Base-by-base conservation (phyloP, 75 land plant genomes). In the Selaginella tamariscina region DNA sequence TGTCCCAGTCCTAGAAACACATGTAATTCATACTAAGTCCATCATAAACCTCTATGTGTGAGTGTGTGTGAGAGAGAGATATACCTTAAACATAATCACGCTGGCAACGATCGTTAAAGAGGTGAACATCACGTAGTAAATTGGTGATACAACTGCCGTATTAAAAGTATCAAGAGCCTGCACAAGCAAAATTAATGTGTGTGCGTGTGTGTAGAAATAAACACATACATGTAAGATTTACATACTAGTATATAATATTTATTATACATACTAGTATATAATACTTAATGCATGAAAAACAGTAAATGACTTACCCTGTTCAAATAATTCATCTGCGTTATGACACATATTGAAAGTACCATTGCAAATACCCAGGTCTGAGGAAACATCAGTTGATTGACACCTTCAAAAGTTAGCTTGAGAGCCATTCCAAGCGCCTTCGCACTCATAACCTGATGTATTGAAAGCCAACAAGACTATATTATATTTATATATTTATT, bases 131-230 rank as follows among this genome's bases (percentile, higher is more conserved):
- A 88, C 94, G 68, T 89, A 89, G 67, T 89, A 86, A 32, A 89
- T 84, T 8, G 94, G 94, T 44, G 94, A 89, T 32, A 89, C 94
- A 66, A 83, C 69, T 54, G 94, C 86, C 31, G 94, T 83, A 68
- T 88, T 88, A 78, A 87, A 94, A 29, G 98, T 94, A 72, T 94
- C 98, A 28, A 94, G 83, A 0, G 94, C 88, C 94, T 89, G 87
- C 67, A 69, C 68, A n/a, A 56, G 0, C 15, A 1, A 69, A 21
- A 33, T 56, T 49, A 31, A 31, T 15, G 31, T 71, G 22, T 57
- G 29, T 21, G 31, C 2, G 24, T 21, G 1, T 32, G 57, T n/a
- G 20, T 32, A 31, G 44, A 54, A 55, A 67, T 2, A 67, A 22
- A 27, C 26, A 67, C 11, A 2, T 2, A 70, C 29, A 31, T 0